A percentile compares a stretch with the other conserved stretches of the same genome.
phyloP scores from a whole-genome alignment of 2,329 filamentous ascomycete species.

The Fusarium buxicola region DNA sequence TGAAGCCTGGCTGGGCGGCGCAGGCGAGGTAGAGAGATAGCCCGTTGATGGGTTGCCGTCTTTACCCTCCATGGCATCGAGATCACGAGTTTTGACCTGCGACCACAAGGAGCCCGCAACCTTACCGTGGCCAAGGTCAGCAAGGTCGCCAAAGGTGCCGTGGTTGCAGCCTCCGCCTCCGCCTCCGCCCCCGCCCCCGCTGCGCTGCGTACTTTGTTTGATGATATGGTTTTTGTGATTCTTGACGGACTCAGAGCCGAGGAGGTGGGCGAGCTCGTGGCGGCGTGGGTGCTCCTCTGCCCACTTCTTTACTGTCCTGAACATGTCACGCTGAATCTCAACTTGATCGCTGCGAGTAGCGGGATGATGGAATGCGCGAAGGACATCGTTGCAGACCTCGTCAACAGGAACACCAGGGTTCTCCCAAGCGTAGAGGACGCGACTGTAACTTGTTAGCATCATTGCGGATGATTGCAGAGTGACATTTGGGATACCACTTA shows the following conservation, averaged over 20 bases:
- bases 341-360: constrained; percentile 79
- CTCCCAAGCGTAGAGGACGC: constrained; percentile 93
- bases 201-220: constrained; percentile 48
- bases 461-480: neutral
- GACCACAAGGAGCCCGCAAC: constrained; percentile 70
- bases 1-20: constrained; percentile 48
- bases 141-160: constrained; percentile 58
- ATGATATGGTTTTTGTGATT: constrained; percentile 82
- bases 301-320: constrained; percentile 85
- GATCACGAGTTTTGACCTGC: constrained; percentile 69
- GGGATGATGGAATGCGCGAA: constrained; percentile 91
- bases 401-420: constrained; percentile 84
- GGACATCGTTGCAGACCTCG: constrained; percentile 84
- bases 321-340: constrained; percentile 91
- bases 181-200: constrained; percentile 49
- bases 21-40: constrained; percentile 55
- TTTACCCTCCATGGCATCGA: constrained; percentile 65
- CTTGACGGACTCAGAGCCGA: constrained; percentile 86
- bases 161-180: constrained; percentile 54
- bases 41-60: constrained; percentile 55
- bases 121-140: constrained; percentile 65
- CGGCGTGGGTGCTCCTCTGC: constrained; percentile 75
- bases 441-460: constrained; percentile 55
- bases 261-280: constrained; percentile 76
- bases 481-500: constrained; percentile 53